Percentiles rank a stretch among this genome's conserved stretches.
Conservation (phyloP, 805 yeast species). For the Candida montana region DNA sequence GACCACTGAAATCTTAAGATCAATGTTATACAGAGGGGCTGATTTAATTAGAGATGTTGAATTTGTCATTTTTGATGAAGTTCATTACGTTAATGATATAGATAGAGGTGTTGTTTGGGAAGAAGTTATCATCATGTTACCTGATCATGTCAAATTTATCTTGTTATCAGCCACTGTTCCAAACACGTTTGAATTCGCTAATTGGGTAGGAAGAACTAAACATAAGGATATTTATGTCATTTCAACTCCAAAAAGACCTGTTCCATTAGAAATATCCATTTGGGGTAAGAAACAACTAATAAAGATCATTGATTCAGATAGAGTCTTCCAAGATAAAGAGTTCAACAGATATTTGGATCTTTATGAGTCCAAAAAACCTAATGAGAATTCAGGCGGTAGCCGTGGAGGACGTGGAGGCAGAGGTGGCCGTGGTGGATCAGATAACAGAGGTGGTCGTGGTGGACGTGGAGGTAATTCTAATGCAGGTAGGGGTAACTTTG, state of each 20-base stretch:
- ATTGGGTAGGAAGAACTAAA: slow-evolving; percentile 97
- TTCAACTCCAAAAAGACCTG: slow-evolving; percentile 94
- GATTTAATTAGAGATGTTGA: slow-evolving; percentile 95
- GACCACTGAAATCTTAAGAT: slow-evolving; percentile 95
- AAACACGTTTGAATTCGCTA: slow-evolving; percentile 96
- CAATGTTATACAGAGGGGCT: slow-evolving; percentile 95
- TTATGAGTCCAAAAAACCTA: slow-evolving; percentile 37
- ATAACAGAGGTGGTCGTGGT: slow-evolving; percentile 27
- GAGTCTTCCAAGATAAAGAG: slow-evolving; percentile 61
- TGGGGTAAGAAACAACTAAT: slow-evolving; percentile 76
- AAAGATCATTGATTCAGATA: slow-evolving; percentile 69
- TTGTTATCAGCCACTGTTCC: slow-evolving; percentile 96
- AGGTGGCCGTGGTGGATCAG: slow-evolving; percentile 42
- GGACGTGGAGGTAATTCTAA: slow-evolving; percentile 40
- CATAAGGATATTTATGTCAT: slow-evolving; percentile 94
- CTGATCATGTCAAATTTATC: slow-evolving; percentile 91
- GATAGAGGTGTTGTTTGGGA: slow-evolving; percentile 99
- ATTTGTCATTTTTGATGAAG: slow-evolving; percentile 96
- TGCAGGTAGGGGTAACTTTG: slow-evolving; percentile 32
- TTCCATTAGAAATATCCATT: slow-evolving; percentile 80
- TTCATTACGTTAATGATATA: slow-evolving; percentile 93
- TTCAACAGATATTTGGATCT: slow-evolving; percentile 56
- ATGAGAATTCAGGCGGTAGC: slow-evolving; percentile 36
- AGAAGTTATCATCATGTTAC: slow-evolving; percentile 95
- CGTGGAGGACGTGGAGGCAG: slow-evolving; percentile 28